Evolutionary conservation across 371 early-diverging fungal genomes (phyloP).

Genomic region (Mucor mucedo): DNA sequence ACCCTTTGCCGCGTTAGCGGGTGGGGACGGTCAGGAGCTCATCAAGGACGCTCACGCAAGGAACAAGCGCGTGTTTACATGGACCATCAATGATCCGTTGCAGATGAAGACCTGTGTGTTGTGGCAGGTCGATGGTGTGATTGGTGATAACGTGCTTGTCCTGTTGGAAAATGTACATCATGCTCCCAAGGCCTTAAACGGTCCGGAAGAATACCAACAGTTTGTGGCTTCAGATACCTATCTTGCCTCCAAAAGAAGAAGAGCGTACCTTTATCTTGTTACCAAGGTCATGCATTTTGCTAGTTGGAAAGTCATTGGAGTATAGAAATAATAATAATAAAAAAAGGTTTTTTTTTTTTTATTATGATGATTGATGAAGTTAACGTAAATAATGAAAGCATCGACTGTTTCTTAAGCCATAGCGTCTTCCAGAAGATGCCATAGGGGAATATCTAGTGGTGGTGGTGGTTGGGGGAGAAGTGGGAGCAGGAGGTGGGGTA

Average conservation of each 20-base stretch:
- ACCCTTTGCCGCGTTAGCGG: slow-evolving; percentile 54
- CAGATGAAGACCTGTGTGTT: slow-evolving; percentile 55
- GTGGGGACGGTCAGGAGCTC: slow-evolving; percentile 52
- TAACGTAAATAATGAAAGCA: not conserved
- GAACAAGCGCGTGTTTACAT: slow-evolving; percentile 56
- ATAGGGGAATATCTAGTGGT: not conserved
- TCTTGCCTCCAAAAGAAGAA: slow-evolving; percentile 19
- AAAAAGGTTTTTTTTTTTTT: too few relatives aligned
- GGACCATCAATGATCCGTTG: slow-evolving; percentile 64
- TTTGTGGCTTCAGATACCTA: slow-evolving; percentile 28
- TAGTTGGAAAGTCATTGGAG: slow-evolving; percentile 32
- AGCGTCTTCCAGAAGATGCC: too few relatives aligned
- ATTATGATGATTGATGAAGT: not conserved
- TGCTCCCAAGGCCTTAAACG: slow-evolving; percentile 14
- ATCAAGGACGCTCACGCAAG: slow-evolving; percentile 56
- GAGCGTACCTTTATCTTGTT: slow-evolving; percentile 25
- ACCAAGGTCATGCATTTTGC: slow-evolving; percentile 21
- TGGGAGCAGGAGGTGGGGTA: too few relatives aligned
- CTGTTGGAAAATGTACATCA: slow-evolving; percentile 44
- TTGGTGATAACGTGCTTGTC: slow-evolving; percentile 55
- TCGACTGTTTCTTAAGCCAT: not conserved
- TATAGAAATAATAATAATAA: slow-evolving; percentile 4
- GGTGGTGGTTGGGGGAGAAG: not conserved
- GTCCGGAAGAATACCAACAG: slow-evolving; percentile 20
- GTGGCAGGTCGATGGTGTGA: slow-evolving; percentile 60